Conservation (phyloP, 805 yeast genomes). For the Wickerhamiella cacticola region DNA sequence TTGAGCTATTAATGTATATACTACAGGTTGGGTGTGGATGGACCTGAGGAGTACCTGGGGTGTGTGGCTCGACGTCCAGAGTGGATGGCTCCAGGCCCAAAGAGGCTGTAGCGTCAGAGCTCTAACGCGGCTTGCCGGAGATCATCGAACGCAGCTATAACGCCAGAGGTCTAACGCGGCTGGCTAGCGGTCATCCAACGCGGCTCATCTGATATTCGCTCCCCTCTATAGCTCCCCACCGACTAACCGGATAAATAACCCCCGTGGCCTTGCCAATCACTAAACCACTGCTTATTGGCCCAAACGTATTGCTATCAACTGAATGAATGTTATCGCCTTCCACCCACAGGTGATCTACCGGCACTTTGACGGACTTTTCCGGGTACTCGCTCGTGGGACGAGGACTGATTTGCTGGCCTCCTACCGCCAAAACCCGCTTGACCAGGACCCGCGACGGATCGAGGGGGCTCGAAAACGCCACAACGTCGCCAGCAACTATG, state of each 20-base stretch:
- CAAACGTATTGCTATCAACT: conserved; percentile 75
- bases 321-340: conserved; percentile 82
- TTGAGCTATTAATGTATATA: too few species aligned
- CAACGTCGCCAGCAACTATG: conserved; percentile 53
- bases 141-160: too few species aligned
- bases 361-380: conserved; percentile 46
- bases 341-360: conserved; percentile 80
- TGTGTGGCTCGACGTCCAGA: too few species aligned
- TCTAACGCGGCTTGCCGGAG: too few species aligned
- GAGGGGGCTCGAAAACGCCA: conserved; percentile 67
- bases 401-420: conserved; percentile 56
- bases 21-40: too few species aligned
- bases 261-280: conserved; percentile 62
- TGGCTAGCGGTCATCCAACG: too few species aligned
- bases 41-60: too few species aligned
- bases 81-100: too few species aligned
- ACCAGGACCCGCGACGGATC: conserved; percentile 66
- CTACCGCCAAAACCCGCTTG: conserved; percentile 65
- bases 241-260: conserved; percentile 57
- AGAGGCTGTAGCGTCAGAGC: too few species aligned
- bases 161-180: too few species aligned
- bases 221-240: conserved; percentile 39
- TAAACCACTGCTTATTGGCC: conserved; percentile 74
- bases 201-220: too few species aligned
- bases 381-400: conserved; percentile 41